Conservation (phyloP, 805 yeast species). For the Tetrapisispora pingtungensis region DNA sequence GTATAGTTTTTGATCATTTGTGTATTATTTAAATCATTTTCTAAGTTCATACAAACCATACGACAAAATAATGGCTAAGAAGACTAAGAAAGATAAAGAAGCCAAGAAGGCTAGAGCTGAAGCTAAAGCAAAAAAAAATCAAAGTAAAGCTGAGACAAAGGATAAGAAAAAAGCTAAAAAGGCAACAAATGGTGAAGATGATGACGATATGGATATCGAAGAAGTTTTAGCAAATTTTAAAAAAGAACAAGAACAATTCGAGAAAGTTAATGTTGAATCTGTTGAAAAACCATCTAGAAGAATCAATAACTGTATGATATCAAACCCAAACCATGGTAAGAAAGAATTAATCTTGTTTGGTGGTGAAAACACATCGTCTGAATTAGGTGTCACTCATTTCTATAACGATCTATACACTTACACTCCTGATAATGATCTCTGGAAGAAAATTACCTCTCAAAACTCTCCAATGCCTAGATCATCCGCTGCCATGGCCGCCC, state of each 20-base stretch:
- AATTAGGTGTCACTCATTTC: conserved; percentile 47
- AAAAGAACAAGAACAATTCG: conserved; percentile 67
- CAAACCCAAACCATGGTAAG: conserved; percentile 66
- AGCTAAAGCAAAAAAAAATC: conserved; percentile 68
- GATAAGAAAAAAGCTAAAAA: conserved; percentile 63
- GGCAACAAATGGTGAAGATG: conserved; percentile 65
- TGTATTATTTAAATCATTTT: too few relatives aligned
- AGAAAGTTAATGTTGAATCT: conserved; percentile 53
- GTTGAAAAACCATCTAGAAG: conserved; percentile 57
- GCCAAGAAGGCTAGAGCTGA: conserved; percentile 85
- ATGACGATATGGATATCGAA: conserved; percentile 75
- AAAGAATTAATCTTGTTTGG: conserved; percentile 79
- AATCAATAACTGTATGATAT: conserved; percentile 63
- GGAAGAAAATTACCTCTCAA: conserved; percentile 73
- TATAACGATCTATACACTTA: conserved; percentile 74
- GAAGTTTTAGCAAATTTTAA: conserved; percentile 69
- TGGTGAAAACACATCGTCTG: conserved; percentile 57
- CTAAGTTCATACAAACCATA: not conserved
- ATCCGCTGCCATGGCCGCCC: conserved; percentile 87
- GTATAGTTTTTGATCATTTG: too few relatives aligned
- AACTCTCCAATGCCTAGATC: conserved; percentile 89
- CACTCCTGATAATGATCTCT: conserved; percentile 62
- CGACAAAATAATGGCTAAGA: conserved; percentile 61
- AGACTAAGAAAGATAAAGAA: conserved; percentile 75
- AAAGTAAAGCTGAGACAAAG: conserved; percentile 62